Percentiles rank a stretch among this genome's conserved stretches.
Evolutionary conservation across 768 basidiomycete species (phyloP).

Genomic region (Phylloporus sp.): DNA sequence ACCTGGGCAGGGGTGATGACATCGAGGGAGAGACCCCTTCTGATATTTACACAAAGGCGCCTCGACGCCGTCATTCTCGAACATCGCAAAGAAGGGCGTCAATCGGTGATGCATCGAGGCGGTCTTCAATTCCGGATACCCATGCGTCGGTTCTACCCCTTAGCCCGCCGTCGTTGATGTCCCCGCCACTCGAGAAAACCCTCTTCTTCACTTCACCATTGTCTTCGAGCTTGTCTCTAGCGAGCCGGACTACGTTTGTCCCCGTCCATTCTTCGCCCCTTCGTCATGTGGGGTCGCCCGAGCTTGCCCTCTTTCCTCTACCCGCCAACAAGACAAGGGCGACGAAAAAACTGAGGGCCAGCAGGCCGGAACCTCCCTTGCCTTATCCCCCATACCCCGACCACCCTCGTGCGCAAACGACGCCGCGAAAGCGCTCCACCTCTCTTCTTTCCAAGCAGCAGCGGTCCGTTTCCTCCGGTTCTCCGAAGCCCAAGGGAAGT

Average conservation of each 20-base stretch:
- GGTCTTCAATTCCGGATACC: conserved; percentile 17
- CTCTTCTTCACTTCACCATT: conserved; percentile 45
- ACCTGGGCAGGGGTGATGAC: not conserved
- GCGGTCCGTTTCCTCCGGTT: conserved; percentile 5
- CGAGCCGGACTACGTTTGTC: not conserved
- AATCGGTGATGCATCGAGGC: not conserved
- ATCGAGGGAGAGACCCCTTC: not conserved
- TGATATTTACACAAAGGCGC: conserved; percentile 18
- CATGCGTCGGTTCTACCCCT: conserved; percentile 44
- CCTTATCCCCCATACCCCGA: conserved; percentile 24
- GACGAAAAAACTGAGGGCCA: conserved; percentile 4
- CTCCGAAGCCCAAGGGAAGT: conserved; percentile 6
- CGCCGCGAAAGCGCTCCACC: not conserved
- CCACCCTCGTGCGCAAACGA: not conserved
- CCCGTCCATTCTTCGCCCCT: not conserved
- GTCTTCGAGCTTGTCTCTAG: conserved; percentile 17
- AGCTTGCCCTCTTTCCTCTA: conserved; percentile 16
- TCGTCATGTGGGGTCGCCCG: conserved; percentile 2
- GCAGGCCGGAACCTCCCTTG: conserved; percentile 10
- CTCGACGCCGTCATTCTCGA: conserved; percentile 13
- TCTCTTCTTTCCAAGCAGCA: not conserved
- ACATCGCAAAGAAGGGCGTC: not conserved
- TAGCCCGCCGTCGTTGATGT: conserved; percentile 55
- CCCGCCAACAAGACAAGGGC: conserved; percentile 11
- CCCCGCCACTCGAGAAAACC: conserved; percentile 49